Base-by-base conservation (phyloP, 1,284 basidiomycete species). In the Fistulinella cinereoalba region DNA sequence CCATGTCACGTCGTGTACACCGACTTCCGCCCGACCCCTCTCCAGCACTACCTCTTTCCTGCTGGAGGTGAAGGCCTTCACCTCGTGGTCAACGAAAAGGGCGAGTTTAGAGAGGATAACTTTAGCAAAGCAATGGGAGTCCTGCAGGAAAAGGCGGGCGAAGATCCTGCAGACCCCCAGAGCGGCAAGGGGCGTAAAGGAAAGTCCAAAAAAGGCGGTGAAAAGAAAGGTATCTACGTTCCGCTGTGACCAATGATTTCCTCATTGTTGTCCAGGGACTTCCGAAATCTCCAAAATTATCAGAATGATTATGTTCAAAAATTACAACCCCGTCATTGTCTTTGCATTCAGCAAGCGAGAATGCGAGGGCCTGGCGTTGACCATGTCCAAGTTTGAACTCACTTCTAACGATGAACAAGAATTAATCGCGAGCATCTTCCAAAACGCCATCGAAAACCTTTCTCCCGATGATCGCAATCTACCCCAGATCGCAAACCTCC, bases 1-100 rank as follows among this genome's bases (percentile, higher is more conserved):
- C 96, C 97, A 0, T 99, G 97, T 68, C 97, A 99, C 65, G 92
- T 99, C 60, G 96, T 99, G 41, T 99, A 99, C 67, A 99, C 97
- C 55, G 93, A 99, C 70, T 99, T 97, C 75, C 85, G 97, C 36
- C 97, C 97, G 1, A 99, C 97, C 0, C 97, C 97, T 0, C 73
- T 99, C 9, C 97, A 99, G 64, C 97, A 99, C 63, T 99, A 99
- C 66, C 81, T 99, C 46, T 99, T 99, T 71, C 97, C 97, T 0
- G 84, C 89, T 8, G 95, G 95, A 11, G 94, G 92, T 2, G 94
- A 98, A 57, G 97, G 97, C 9, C 98, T 99, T 46, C 96, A 96
- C 66, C 76, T 99, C 0, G 97, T 99, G 4, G 92, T 99, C 18
- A 97, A 99, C 62, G 97, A 99, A 69, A 92, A 94, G 69, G 85